These are phyloP conservation scores for Aspergillus kassunensis DNA, from an alignment of 495 filamentous ascomycete genomes.

Conservation along the genomic window DNA sequence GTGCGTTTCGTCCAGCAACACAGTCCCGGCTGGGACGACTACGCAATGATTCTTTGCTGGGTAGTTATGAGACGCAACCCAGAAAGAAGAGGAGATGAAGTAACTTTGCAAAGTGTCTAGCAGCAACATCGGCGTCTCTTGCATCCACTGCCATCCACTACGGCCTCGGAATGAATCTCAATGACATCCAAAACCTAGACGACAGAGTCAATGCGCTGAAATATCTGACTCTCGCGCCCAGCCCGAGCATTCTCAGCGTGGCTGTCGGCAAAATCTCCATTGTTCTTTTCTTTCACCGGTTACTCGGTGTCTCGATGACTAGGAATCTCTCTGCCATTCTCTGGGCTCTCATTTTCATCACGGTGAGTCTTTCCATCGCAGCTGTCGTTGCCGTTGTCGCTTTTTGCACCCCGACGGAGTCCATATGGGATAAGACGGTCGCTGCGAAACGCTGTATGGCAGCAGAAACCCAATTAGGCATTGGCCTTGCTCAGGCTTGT, in stretches of 20 bases:
- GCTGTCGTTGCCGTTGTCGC: not conserved
- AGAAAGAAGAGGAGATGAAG: not conserved
- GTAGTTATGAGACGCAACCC: not conserved
- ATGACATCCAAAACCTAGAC: not conserved
- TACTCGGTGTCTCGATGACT: not conserved
- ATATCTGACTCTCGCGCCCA: conserved; percentile 3
- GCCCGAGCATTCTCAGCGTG: conserved; percentile 1
- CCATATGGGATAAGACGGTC: not conserved
- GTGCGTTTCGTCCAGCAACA: not conserved
- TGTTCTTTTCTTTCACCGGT: not conserved
- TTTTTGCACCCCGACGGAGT: not conserved
- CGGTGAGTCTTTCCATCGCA: not conserved
- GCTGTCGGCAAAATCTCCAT: conserved; percentile 1
- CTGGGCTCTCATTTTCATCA: not conserved
- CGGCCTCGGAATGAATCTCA: not conserved
- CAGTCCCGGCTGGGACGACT: conserved; percentile 1
- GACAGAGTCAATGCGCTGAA: conserved; percentile 4
- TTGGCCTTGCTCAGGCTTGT: conserved; percentile 5
- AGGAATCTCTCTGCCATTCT: not conserved
- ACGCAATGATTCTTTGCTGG: not conserved
- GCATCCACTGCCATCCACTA: not conserved
- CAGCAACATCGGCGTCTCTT: not conserved
- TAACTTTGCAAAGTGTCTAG: not conserved
- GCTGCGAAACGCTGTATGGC: not conserved
- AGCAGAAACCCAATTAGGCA: not conserved